These are phyloP conservation scores for Hysterium pulicare DNA, from an alignment of 2,329 filamentous ascomycete species.

Conservation along the genomic window DNA sequence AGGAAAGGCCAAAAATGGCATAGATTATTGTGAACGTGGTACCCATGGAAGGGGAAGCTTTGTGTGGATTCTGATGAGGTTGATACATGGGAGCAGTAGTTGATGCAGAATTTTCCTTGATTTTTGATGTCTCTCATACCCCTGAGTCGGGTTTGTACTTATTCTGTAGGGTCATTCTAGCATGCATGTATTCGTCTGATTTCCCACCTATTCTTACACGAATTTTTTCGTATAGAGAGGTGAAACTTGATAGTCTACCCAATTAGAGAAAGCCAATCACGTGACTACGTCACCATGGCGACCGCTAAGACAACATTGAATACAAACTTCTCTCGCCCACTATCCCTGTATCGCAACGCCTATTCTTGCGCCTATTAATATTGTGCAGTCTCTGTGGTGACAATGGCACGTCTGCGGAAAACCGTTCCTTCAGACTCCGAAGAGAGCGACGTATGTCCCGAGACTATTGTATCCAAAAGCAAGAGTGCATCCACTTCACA, in stretches of 20 bases:
- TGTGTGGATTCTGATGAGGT: slow-evolving; percentile 15
- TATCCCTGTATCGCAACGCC: too few relatives aligned
- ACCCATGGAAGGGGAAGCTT: slow-evolving; percentile 16
- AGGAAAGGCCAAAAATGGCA: not conserved
- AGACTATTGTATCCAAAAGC: not conserved
- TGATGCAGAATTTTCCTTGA: slow-evolving; percentile 16
- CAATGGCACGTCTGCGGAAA: slow-evolving; percentile 36
- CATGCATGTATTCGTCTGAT: slow-evolving; percentile 32
- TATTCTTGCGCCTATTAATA: slow-evolving; percentile 1
- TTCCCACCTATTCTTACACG: too few relatives aligned
- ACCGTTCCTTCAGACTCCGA: slow-evolving; percentile 20
- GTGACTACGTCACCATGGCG: too few relatives aligned
- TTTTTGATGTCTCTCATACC: slow-evolving; percentile 21
- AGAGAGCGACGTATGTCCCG: not conserved
- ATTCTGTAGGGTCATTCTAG: slow-evolving; percentile 30
- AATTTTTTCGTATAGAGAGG: too few relatives aligned
- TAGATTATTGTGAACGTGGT: not conserved
- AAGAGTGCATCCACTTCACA: not conserved
- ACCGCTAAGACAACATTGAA: too few relatives aligned
- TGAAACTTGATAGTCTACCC: too few relatives aligned
- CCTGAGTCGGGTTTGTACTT: slow-evolving; percentile 36
- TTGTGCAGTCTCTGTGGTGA: not conserved
- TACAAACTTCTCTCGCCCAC: too few relatives aligned
- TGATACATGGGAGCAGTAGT: slow-evolving; percentile 16
- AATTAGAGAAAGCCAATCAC: too few relatives aligned